Conservation (phyloP, 2,329 filamentous ascomycete species). For the Clonostachys byssicola region DNA sequence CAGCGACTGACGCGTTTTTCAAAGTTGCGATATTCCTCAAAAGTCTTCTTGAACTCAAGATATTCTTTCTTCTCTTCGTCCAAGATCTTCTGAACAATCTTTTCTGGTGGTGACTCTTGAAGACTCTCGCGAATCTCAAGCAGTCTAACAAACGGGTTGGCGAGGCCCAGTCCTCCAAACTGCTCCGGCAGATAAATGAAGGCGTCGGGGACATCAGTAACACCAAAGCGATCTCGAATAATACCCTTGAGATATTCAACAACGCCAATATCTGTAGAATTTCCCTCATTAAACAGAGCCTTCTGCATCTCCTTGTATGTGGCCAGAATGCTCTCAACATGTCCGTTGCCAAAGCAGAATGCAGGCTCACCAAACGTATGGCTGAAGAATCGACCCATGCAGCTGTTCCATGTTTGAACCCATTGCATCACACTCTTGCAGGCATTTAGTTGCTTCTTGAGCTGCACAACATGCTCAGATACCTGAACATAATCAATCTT, state of each 20-base stretch:
- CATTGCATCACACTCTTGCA: constrained; percentile 38
- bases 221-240: constrained; percentile 24
- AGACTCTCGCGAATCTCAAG: constrained; percentile 26
- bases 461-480: constrained; percentile 46
- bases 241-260: constrained; percentile 19
- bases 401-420: constrained; percentile 40
- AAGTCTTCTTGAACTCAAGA: neutral
- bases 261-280: constrained; percentile 9
- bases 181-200: constrained; percentile 41
- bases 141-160: constrained; percentile 37
- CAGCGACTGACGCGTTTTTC: neutral
- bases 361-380: constrained; percentile 39
- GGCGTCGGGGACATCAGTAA: constrained; percentile 31
- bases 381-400: constrained; percentile 38
- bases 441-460: constrained; percentile 47
- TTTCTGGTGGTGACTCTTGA: neutral
- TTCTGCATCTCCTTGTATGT: constrained; percentile 34
- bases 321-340: constrained; percentile 34
- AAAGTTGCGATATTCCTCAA: neutral
- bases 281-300: constrained; percentile 23
- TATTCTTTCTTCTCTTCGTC: neutral
- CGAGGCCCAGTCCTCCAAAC: constrained; percentile 38
- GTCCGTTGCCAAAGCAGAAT: constrained; percentile 36
- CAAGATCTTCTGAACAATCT: neutral
- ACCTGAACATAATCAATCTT: constrained; percentile 49